These are phyloP conservation scores for Verticillium klebahnii DNA, from an alignment of 2,329 filamentous ascomycete genomes.

Conservation along the genomic window DNA sequence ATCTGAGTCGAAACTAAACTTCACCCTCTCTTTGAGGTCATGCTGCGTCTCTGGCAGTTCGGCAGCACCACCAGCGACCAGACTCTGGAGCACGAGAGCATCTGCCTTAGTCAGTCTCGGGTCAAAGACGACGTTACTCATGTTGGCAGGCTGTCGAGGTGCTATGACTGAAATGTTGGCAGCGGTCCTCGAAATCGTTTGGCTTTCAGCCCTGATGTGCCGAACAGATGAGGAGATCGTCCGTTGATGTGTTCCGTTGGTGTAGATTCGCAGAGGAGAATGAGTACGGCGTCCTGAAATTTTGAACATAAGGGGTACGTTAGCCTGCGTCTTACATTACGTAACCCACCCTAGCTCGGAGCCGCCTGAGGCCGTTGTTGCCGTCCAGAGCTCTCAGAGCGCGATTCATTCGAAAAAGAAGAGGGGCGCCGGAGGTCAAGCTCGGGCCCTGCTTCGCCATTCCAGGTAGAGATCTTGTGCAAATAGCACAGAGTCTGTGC, in stretches of 20 bases:
- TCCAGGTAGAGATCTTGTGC: too few relatives aligned
- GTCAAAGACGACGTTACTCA: slow-evolving; percentile 29
- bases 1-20: background rate
- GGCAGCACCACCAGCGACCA: slow-evolving; percentile 17
- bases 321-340: background rate
- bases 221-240: background rate
- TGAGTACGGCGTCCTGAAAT: background rate
- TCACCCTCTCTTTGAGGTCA: slow-evolving; percentile 2
- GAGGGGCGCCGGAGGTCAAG: background rate
- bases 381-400: background rate
- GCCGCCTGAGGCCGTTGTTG: too few relatives aligned
- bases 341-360: background rate
- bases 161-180: background rate
- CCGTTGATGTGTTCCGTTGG: background rate
- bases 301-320: background rate
- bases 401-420: background rate
- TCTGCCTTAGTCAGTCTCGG: slow-evolving; percentile 36
- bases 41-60: background rate
- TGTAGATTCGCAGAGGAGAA: background rate
- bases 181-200: background rate
- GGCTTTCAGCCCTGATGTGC: background rate
- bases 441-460: too few relatives aligned
- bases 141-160: slow-evolving; percentile 21
- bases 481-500: too few relatives aligned
- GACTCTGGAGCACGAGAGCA: slow-evolving; percentile 31